phyloP scores from a whole-genome alignment of 179 eudicot genomes.

The Beta corolliflora region DNA sequence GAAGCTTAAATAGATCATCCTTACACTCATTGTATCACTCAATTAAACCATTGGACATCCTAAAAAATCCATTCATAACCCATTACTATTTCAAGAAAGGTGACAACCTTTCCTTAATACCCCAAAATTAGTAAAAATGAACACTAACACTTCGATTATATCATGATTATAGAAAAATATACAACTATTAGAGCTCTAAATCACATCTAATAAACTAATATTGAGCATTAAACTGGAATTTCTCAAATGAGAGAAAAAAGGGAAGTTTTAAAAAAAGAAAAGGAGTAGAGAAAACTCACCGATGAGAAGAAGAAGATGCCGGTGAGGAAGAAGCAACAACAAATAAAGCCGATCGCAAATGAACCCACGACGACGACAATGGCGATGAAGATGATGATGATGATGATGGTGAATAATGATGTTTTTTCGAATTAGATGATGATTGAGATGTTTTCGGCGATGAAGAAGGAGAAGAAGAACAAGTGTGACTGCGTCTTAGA shows the following conservation, averaged over 20 bases:
- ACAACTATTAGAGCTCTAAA: conserved; percentile 11
- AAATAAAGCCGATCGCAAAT: conserved; percentile 81
- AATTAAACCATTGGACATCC: background rate
- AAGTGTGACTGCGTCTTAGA: conserved; percentile 68
- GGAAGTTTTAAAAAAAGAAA: conserved; percentile 17
- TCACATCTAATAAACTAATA: conserved; percentile 7
- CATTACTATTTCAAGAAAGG: background rate
- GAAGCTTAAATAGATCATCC: background rate
- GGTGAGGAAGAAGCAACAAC: conserved; percentile 82
- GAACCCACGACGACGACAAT: conserved; percentile 74
- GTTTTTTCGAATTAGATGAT: conserved; percentile 31
- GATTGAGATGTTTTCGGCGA: conserved; percentile 33
- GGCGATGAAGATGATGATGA: conserved; percentile 37
- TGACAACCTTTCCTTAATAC: background rate
- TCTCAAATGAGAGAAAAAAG: conserved; percentile 8
- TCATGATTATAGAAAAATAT: conserved; percentile 6
- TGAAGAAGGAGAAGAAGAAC: conserved; percentile 51
- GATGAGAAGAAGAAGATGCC: conserved; percentile 70
- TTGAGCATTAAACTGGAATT: background rate
- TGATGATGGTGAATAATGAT: conserved; percentile 20
- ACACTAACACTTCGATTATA: background rate
- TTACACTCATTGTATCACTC: background rate
- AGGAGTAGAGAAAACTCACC: conserved; percentile 51
- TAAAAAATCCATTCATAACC: background rate
- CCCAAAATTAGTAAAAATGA: too few species aligned